phyloP scores from a whole-genome alignment of 73 alveolate species.

The Breviolum minutum region DNA sequence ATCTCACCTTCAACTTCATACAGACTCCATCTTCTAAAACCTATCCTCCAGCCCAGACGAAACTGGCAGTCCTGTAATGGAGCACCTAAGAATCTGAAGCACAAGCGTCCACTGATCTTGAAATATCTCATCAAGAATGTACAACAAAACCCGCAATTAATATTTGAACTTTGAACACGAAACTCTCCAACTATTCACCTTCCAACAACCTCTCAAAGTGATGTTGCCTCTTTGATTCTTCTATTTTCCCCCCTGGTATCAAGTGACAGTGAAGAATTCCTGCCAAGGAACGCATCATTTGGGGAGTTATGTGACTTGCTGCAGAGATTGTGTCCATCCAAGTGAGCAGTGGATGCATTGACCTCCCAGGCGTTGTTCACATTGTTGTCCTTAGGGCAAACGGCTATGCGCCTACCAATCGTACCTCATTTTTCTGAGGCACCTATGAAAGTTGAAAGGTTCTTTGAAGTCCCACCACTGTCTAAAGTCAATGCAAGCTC shows the following conservation, averaged over 20 bases:
- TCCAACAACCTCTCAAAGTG: no score
- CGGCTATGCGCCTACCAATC: neutral
- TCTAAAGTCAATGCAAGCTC: neutral
- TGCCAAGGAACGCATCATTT: neutral
- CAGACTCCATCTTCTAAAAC: neutral
- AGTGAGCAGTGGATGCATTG: neutral
- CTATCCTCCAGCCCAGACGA: neutral
- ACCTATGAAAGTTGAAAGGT: neutral
- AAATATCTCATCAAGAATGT: no score
- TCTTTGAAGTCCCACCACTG: neutral
- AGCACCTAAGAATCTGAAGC: slow-evolving; percentile 24
- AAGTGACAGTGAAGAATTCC: neutral
- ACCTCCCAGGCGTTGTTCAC: slow-evolving; percentile 53
- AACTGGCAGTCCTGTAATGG: slow-evolving; percentile 39
- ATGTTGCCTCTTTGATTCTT: no score
- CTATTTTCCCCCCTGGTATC: no score
- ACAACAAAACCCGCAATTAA: no score
- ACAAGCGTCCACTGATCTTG: neutral
- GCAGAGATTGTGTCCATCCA: slow-evolving; percentile 51
- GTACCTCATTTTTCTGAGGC: neutral
- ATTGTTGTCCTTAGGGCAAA: slow-evolving; percentile 49
- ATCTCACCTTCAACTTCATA: neutral
- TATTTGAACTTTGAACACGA: no score
- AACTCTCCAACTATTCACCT: no score
- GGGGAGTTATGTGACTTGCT: slow-evolving; percentile 26